phyloP scores from a whole-genome alignment of 179 eudicot genomes.

The Nepenthes alata region DNA sequence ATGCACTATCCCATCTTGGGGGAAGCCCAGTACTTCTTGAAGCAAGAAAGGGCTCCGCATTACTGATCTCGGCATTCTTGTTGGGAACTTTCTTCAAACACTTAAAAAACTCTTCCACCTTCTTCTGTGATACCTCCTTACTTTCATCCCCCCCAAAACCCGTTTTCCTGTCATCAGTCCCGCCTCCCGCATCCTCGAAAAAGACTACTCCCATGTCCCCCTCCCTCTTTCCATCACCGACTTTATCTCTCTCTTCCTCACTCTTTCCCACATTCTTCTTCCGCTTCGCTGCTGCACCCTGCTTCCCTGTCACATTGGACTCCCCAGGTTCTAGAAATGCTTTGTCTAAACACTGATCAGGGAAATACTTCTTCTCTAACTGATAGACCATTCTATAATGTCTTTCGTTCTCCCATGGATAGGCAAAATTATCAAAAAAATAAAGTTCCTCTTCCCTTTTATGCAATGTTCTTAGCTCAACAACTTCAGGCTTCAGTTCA shows the following conservation, averaged over 20 bases:
- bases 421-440: slow-evolving; percentile 74
- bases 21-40: slow-evolving; percentile 71
- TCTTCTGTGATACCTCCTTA: slow-evolving; percentile 53
- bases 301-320: slow-evolving; percentile 10
- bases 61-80: slow-evolving; percentile 26
- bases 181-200: slow-evolving; percentile 42
- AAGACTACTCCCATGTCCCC: slow-evolving; percentile 59
- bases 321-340: slow-evolving; percentile 75
- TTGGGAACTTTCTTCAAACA: slow-evolving; percentile 78
- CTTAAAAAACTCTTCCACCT: slow-evolving; percentile 85
- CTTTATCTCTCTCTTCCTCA: slow-evolving; percentile 4
- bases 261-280: slow-evolving; percentile 8
- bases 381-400: slow-evolving; percentile 98
- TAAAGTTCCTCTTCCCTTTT: slow-evolving; percentile 80
- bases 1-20: slow-evolving; percentile 65
- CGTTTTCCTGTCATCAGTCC: slow-evolving; percentile 16
- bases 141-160: slow-evolving; percentile 21
- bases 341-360: slow-evolving; percentile 83
- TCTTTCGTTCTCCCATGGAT: slow-evolving; percentile 95
- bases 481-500: slow-evolving; percentile 78
- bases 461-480: slow-evolving; percentile 68
- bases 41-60: slow-evolving; percentile 62
- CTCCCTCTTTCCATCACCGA: slow-evolving; percentile 8
- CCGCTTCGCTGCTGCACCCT: slow-evolving; percentile 5
- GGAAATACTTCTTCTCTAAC: slow-evolving; percentile 94